Evolutionary conservation across 164 flowering plant species (phyloP).

Genomic region (Annona squamosa): DNA sequence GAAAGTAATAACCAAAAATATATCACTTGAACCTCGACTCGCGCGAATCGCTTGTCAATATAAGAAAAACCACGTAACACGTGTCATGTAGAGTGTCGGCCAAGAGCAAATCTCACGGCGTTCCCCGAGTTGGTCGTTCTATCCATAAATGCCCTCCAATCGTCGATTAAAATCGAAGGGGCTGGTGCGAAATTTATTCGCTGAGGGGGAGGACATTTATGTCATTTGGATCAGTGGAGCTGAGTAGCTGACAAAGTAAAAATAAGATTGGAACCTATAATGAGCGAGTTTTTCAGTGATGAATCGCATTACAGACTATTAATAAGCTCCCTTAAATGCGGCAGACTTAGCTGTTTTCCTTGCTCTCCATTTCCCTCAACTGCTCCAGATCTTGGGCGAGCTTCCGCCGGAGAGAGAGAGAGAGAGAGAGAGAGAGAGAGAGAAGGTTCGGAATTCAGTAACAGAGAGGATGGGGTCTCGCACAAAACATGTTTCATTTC

Average conservation of each 20-base stretch:
- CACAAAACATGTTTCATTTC: constrained; percentile 6
- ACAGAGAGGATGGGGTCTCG: constrained; percentile 6
- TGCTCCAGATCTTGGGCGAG: constrained; percentile 7
- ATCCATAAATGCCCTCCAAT: too few relatives aligned
- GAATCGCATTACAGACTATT: neutral
- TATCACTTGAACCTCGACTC: too few relatives aligned
- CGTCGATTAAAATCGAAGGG: neutral
- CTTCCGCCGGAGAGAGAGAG: neutral
- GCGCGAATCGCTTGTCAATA: too few relatives aligned
- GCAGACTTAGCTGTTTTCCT: neutral
- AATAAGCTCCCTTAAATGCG: neutral
- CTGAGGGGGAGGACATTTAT: neutral
- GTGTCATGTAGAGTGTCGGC: too few relatives aligned
- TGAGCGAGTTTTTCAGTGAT: neutral
- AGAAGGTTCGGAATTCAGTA: neutral
- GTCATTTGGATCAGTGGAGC: neutral
- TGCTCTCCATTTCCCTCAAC: neutral
- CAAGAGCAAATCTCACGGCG: too few relatives aligned
- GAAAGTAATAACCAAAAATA: too few relatives aligned
- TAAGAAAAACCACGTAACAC: too few relatives aligned
- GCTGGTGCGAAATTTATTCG: neutral
- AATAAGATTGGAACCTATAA: neutral
- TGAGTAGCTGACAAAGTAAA: neutral
- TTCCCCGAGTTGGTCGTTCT: too few relatives aligned
- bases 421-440: neutral